Percentiles rank a stretch among this genome's conserved stretches.
Evolutionary conservation across 805 yeast species (phyloP).

Genomic region (Saccharomyces mikatae): DNA sequence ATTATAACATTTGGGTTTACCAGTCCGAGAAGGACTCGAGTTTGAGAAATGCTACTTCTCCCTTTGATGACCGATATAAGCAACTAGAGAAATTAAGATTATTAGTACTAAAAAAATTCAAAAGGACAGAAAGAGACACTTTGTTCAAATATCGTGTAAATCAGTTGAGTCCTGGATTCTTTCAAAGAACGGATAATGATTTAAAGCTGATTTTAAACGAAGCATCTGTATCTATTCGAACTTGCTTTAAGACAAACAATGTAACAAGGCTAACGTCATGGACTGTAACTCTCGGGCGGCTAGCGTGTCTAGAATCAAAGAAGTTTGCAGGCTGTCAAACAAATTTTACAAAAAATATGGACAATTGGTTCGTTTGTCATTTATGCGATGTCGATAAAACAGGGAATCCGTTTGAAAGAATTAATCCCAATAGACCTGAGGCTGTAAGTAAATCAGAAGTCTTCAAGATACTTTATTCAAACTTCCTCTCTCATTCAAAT

Average conservation of each 20-base stretch:
- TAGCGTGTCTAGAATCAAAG: constrained; percentile 18
- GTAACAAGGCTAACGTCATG: constrained; percentile 10
- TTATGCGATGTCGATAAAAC: constrained; percentile 17
- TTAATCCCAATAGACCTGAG: constrained; percentile 28
- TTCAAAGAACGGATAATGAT: constrained; percentile 2
- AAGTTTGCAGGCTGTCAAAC: not conserved
- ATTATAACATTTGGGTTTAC: constrained; percentile 7
- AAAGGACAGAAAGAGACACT: not conserved
- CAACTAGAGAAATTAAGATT: constrained; percentile 20
- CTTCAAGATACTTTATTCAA: constrained; percentile 23
- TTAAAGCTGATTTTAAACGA: constrained; percentile 8
- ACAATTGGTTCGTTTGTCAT: constrained; percentile 12
- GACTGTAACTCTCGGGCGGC: constrained; percentile 15
- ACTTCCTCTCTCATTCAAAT: constrained; percentile 19
- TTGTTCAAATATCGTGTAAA: constrained; percentile 6
- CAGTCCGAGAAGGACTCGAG: not conserved
- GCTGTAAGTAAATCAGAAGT: constrained; percentile 14
- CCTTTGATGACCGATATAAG: constrained; percentile 11
- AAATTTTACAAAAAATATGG: not conserved
- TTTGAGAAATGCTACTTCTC: not conserved
- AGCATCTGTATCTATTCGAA: constrained; percentile 9
- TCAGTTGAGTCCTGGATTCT: constrained; percentile 8
- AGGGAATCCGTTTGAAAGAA: constrained; percentile 6
- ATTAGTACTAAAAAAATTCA: constrained; percentile 7
- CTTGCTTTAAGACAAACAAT: constrained; percentile 14